These are phyloP conservation scores for Tuber borchii DNA, from an alignment of 495 filamentous ascomycete species.

Conservation along the genomic window DNA sequence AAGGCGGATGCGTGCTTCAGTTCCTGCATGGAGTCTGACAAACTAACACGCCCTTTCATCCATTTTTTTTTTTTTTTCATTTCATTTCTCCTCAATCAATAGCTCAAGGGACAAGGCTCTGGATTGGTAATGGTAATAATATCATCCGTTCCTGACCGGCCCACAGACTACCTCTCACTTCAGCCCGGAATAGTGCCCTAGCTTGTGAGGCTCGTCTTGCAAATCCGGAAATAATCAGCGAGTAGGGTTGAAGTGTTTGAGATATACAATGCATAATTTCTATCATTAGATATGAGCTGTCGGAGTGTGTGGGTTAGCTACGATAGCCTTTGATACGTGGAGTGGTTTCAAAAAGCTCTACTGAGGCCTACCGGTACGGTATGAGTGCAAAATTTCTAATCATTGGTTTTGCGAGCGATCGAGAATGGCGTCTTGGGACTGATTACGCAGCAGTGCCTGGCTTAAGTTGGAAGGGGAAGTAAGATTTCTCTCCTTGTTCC, in stretches of 20 bases:
- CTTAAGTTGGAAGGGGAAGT: background rate
- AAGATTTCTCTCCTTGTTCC: background rate
- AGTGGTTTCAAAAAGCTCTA: background rate
- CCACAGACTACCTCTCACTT: background rate
- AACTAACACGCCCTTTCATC: background rate
- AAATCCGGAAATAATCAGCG: background rate
- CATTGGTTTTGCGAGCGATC: background rate
- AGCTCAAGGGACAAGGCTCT: background rate
- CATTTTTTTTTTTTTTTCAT: background rate
- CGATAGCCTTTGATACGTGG: background rate
- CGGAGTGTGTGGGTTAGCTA: background rate
- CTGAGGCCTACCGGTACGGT: background rate
- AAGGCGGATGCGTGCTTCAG: background rate
- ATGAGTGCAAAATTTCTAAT: background rate
- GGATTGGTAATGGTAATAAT: background rate
- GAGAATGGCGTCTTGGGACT: background rate
- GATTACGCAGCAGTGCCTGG: background rate
- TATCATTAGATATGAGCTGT: background rate
- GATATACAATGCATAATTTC: background rate
- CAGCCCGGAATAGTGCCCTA: background rate
- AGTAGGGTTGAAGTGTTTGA: background rate
- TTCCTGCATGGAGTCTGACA: background rate
- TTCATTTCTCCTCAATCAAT: background rate
- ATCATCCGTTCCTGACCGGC: background rate
- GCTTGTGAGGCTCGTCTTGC: background rate